These are phyloP conservation scores for Coemansia sp. DNA, from an alignment of 192 early-diverging fungal genomes.

Conservation along the genomic window DNA sequence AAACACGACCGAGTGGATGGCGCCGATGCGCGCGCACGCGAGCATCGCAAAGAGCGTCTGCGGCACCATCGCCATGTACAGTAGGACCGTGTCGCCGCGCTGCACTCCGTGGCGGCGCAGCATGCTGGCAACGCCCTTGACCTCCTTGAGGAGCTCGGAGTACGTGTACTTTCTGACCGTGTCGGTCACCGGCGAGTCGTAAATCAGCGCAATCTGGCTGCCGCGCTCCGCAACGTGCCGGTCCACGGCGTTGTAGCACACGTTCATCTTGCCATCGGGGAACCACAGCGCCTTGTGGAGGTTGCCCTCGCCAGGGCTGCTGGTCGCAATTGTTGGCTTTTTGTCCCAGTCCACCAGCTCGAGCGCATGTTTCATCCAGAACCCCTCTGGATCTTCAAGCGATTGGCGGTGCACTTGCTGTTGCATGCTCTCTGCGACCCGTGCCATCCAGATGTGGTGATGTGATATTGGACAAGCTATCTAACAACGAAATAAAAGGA, in stretches of 20 bases:
- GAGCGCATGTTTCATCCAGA: conserved; percentile 47
- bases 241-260: conserved; percentile 79
- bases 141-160: conserved; percentile 63
- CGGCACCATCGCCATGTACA: conserved; percentile 86
- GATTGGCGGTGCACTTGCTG: conserved; percentile 28
- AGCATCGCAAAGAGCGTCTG: conserved; percentile 83
- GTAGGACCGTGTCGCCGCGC: conserved; percentile 72
- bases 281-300: conserved; percentile 60
- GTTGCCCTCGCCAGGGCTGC: conserved; percentile 1
- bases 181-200: conserved; percentile 70
- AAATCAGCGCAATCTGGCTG: conserved; percentile 66
- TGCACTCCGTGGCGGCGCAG: conserved; percentile 59
- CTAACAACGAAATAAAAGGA: too few relatives aligned
- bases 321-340: conserved; percentile 20
- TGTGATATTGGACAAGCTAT: too few relatives aligned
- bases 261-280: conserved; percentile 69
- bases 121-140: conserved; percentile 66
- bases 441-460: too few relatives aligned
- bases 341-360: conserved; percentile 42
- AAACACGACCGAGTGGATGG: conserved; percentile 80
- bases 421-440: conserved; percentile 12
- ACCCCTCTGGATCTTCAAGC: conserved; percentile 34
- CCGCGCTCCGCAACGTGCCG: conserved; percentile 66
- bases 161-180: conserved; percentile 61
- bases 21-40: conserved; percentile 81